Evolutionary conservation across 768 basidiomycete species (phyloP), one percentile per base, ranked within the genome.

Genomic region (Lactarius psammicola): DNA sequence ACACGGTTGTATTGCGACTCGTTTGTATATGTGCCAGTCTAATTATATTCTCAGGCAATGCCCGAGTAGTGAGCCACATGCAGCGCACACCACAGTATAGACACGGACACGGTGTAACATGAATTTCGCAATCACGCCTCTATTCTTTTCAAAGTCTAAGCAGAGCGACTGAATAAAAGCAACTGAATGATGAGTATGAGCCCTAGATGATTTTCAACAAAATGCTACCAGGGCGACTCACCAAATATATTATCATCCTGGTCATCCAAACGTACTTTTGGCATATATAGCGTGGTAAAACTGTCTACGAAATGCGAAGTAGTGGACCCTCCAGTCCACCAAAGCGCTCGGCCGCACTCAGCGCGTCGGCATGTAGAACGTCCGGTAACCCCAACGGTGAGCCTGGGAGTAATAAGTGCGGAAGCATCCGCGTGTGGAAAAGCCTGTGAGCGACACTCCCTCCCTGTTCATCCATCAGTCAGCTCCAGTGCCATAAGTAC

Each of bases 351-450:
- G 78, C 80, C 18, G 80, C 76, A 36, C 75, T 75, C 55, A 74
- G 67, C 6, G 78, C 85, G 51, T 85, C 82, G 4, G 74, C 72
- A 67, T 85, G 83, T 70, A 87, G 85, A 28, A 75, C 73, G 44
- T 77, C 74, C 5, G 82, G 74, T 42, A 78, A 66, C 34, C 75
- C 76, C 30, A 67, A 65, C 23, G 70, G 69, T n/a, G 57, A 68
- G 17, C 73, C 71, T 15, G 72, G 70, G 10, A 76, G 65, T 34
- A 77, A 70, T 20, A 78, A 65, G 56, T 77, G 74, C 2, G 80
- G 80, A 15, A 81, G 73, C 7, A 81, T 56, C 7, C 78, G 76
- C 8, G 78, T 80, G 63, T 80, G 80, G 74, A 81, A 81, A 15
- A 78, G 68, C 15, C 77, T 72, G 62, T 80, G 78, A 15, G 80